These are phyloP conservation scores for Vanrija sp. DNA, from an alignment of 1,284 basidiomycete genomes.

Conservation along the genomic window DNA sequence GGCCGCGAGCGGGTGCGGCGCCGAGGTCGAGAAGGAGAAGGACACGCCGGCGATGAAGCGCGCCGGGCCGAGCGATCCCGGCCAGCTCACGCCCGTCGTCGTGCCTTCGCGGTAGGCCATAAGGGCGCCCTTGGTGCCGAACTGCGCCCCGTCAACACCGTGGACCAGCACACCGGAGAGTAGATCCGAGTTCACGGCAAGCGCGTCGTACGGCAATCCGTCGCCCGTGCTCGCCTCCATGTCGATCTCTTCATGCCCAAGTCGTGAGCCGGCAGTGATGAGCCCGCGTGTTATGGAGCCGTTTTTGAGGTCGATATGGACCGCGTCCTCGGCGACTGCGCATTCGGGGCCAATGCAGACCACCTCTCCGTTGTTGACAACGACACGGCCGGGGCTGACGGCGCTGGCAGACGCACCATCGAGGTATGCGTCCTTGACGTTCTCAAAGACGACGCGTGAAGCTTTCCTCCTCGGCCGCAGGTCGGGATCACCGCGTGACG, in stretches of 20 bases:
- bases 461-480: constrained; percentile 30
- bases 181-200: constrained; percentile 46
- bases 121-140: constrained; percentile 64
- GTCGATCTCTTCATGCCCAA: constrained; percentile 51
- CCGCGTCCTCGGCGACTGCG: constrained; percentile 12
- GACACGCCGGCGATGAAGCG: constrained; percentile 61
- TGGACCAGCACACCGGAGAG: constrained; percentile 58
- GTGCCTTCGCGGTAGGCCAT: constrained; percentile 55
- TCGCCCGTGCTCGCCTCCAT: constrained; percentile 65
- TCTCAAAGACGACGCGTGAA: constrained; percentile 44
- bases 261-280: constrained; percentile 46
- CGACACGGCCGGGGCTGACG: constrained; percentile 12
- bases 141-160: constrained; percentile 70
- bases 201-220: constrained; percentile 46
- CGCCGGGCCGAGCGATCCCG: constrained; percentile 23
- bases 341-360: constrained; percentile 39
- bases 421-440: constrained; percentile 35
- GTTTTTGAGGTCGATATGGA: constrained; percentile 47
- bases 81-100: constrained; percentile 57
- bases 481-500: constrained; percentile 45
- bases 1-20: constrained; percentile 60
- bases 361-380: constrained; percentile 47
- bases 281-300: constrained; percentile 49
- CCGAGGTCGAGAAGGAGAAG: constrained; percentile 62
- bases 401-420: too few species aligned